Percentiles rank a stretch among this genome's conserved stretches.
These are phyloP conservation scores for Picea abies DNA, from an alignment of 83 land plant species.

Conservation along the genomic window DNA sequence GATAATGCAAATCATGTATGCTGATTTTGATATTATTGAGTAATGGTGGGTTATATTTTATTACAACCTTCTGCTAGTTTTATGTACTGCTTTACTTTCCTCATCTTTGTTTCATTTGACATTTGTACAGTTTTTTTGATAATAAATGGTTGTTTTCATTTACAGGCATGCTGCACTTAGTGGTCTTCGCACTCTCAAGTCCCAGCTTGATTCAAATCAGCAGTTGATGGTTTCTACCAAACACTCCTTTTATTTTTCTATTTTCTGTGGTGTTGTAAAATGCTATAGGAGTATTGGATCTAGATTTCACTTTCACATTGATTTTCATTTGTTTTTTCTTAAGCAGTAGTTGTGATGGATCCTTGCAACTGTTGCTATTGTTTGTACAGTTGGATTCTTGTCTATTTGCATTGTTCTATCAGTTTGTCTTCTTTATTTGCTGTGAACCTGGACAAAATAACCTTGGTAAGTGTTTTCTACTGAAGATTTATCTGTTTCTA, in stretches of 20 bases:
- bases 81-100: neutral
- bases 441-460: constrained; percentile 13
- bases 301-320: neutral
- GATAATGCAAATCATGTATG: neutral
- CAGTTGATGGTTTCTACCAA: neutral
- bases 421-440: constrained; percentile 15
- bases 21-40: neutral
- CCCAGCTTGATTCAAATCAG: constrained; percentile 1
- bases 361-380: neutral
- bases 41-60: neutral
- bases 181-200: neutral
- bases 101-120: neutral
- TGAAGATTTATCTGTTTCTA: neutral
- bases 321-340: neutral
- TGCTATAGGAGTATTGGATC: neutral
- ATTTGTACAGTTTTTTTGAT: neutral
- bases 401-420: constrained; percentile 11
- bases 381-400: constrained; percentile 1
- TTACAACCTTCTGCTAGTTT: neutral
- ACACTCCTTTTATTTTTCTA: neutral
- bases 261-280: neutral
- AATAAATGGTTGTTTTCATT: neutral
- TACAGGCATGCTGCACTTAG: constrained; percentile 7
- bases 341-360: neutral
- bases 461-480: constrained; percentile 1